Evolutionary conservation across 805 yeast genomes (phyloP), one percentile per base, ranked within the genome.

Genomic region (Saccharomycopsis sp.): DNA sequence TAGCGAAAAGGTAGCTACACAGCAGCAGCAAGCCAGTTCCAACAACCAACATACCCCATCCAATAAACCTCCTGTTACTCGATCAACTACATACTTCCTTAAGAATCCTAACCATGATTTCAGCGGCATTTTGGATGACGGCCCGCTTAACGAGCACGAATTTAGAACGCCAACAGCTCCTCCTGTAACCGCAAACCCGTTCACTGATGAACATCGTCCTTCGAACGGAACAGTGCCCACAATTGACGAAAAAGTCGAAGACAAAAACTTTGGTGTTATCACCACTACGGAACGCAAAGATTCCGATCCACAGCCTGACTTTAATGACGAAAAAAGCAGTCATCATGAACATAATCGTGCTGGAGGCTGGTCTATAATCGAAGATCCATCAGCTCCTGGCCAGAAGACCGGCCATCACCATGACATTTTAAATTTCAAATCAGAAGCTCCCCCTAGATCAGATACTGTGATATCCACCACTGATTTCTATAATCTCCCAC

Each of bases 11-110:
- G 38, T 29, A 7, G 5, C 38, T 29, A 5, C 5, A 29, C 29
- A 44, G 8, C 75, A 72, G 19, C 69, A 66, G 17, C 58, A 64
- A 17, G 62, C 64, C 53, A 29, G 38, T 12, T 35, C 22, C 15
- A n/a, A 56, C 5, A 56, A 42, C 17, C 15, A 19, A n/a, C 3
- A 12, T 2, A 29, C 24, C n/a, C 25, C 19, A 9, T 51, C 12
- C 34, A 23, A 23, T 5, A 56, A 56, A 41, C 19, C 23, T 14
- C 51, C 41, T 23, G n/a, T 51, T 14, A 12, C 38, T 29, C 25
- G 25, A 3, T 29, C 38, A 29, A 29, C 38, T 29, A 29, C 38
- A 29, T 29, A 7, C 19, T 34, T 47, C 2, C 19, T 47, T 7
- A 56, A 56, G n/a, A 52, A 52, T 8, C 25, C 52, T 23, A 49